These are phyloP conservation scores for Lachnellula hyalina DNA, from an alignment of 2,329 filamentous ascomycete genomes.

Conservation along the genomic window DNA sequence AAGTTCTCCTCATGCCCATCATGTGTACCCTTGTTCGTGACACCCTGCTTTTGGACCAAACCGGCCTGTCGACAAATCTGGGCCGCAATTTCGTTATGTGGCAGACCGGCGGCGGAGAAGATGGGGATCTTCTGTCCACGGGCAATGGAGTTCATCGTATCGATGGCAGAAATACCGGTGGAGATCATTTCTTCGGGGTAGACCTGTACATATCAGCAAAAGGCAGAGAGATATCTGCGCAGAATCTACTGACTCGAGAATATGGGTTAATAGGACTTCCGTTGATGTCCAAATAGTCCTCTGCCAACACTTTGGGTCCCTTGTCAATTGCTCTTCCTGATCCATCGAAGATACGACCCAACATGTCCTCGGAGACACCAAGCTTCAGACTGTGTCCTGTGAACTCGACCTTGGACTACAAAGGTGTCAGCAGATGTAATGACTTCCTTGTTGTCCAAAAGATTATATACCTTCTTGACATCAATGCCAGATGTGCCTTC, in stretches of 20 bases:
- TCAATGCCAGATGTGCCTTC: slow-evolving; percentile 96
- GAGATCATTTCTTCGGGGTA: slow-evolving; percentile 99
- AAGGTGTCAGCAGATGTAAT: slow-evolving; percentile 10
- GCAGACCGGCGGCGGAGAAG: slow-evolving; percentile 96
- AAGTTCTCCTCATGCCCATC: slow-evolving; percentile 99
- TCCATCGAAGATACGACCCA: slow-evolving; percentile 97
- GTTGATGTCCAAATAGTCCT: slow-evolving; percentile 99
- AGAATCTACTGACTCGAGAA: slow-evolving; percentile 64
- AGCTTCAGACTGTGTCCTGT: slow-evolving; percentile 96
- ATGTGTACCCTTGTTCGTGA: slow-evolving; percentile 88
- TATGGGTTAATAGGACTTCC: slow-evolving; percentile 98
- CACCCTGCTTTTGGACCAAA: slow-evolving; percentile 70
- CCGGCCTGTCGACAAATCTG: slow-evolving; percentile 97
- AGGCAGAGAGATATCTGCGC: too few species aligned
- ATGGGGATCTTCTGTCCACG: slow-evolving; percentile 99
- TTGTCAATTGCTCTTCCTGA: slow-evolving; percentile 98
- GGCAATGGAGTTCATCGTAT: slow-evolving; percentile 97
- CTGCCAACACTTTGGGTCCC: slow-evolving; percentile 93
- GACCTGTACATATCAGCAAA: slow-evolving; percentile 49
- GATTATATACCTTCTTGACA: slow-evolving; percentile 77
- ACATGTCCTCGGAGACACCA: slow-evolving; percentile 98
- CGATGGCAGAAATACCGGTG: slow-evolving; percentile 97
- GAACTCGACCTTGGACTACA: slow-evolving; percentile 92
- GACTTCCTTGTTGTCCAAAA: neutral
- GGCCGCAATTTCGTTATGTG: slow-evolving; percentile 98